Conservation (phyloP, 2,329 filamentous ascomycete genomes). For the Trichophyton equinum region DNA sequence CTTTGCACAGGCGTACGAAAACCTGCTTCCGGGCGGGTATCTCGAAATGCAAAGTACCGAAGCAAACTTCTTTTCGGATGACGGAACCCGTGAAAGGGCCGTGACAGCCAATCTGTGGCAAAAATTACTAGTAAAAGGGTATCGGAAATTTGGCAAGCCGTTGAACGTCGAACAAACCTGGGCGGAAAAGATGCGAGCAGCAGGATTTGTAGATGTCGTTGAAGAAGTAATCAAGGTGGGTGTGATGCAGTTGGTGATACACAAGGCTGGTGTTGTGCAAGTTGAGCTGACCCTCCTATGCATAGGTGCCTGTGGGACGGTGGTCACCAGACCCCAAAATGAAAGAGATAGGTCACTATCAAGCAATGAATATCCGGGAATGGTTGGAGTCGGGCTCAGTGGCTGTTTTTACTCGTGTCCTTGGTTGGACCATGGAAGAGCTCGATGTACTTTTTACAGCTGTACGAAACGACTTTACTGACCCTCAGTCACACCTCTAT, state of each 20-base stretch:
- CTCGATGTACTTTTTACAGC: slow-evolving; percentile 7
- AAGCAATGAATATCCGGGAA: slow-evolving; percentile 16
- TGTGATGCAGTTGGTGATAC: slow-evolving; percentile 8
- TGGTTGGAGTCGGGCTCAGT: slow-evolving; percentile 17
- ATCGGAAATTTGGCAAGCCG: slow-evolving; percentile 23
- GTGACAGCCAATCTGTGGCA: slow-evolving; percentile 20
- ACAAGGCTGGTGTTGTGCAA: background rate
- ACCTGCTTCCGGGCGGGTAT: slow-evolving; percentile 27
- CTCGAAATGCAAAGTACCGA: slow-evolving; percentile 28
- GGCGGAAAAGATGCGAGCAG: slow-evolving; percentile 19
- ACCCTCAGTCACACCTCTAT: slow-evolving; percentile 7
- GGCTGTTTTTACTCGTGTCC: slow-evolving; percentile 17
- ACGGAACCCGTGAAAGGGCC: slow-evolving; percentile 21
- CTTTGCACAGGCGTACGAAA: slow-evolving; percentile 21
- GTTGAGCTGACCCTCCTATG: background rate
- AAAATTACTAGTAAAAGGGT: slow-evolving; percentile 20
- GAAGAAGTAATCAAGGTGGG: slow-evolving; percentile 26
- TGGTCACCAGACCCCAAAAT: slow-evolving; percentile 14
- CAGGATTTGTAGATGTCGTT: slow-evolving; percentile 23
- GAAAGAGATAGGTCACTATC: slow-evolving; percentile 14
- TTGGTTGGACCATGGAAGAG: slow-evolving; percentile 17
- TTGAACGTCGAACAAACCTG: slow-evolving; percentile 25
- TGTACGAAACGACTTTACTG: slow-evolving; percentile 8
- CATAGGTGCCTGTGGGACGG: slow-evolving; percentile 33
- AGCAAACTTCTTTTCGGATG: slow-evolving; percentile 20